Base-by-base conservation (phyloP, 2,329 filamentous ascomycete species). In the Paraphoma chrysanthemicola region DNA sequence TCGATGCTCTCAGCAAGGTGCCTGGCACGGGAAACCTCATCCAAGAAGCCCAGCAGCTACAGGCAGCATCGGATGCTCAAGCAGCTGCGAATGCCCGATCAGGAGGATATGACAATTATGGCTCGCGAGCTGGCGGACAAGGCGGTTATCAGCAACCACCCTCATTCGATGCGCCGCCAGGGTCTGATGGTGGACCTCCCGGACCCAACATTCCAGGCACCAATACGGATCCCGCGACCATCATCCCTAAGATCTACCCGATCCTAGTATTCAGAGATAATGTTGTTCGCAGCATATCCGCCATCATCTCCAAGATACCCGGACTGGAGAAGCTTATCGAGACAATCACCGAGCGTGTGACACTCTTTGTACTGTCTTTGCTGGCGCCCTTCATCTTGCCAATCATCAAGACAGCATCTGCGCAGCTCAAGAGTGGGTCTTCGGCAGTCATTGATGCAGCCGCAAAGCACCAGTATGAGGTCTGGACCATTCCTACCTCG, bases 231-330 rank as follows among this genome's bases (percentile, higher is more conserved):
- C 79, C 79, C 2, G 70, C 78, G 18, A 77, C 72, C 23, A 71
- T 79, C 23, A 76, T 82, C 36, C 72, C 74, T 0, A 80, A 96
- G 78, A 97, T 99, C 63, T 98, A 98, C 70, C 95, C 95, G 0
- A 97, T 99, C 57, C 85, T 99, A 0, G 86, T 91, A 57, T 99
- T 98, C 82, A 87, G 94, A 57, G 95, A 99, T 81, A 95, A 90
- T 70, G 93, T 99, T 52, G 93, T 97, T 48, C 92, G 92, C 66
- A 86, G 89, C 41, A 93, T 99, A 76, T 92, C 88, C 70, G 86
- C 87, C 39, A 90, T 93, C 50, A 92, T 98, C 64, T 88, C 93
- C 68, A 97, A 96, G 80, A 90, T 99, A 39, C 95, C 95, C 0
- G 94, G 94, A 0, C 83, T 99, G 4, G 92, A 97, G 78, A 81